Evolutionary conservation across 768 basidiomycete genomes (phyloP).

Genomic region (Naganishia friedmannii): DNA sequence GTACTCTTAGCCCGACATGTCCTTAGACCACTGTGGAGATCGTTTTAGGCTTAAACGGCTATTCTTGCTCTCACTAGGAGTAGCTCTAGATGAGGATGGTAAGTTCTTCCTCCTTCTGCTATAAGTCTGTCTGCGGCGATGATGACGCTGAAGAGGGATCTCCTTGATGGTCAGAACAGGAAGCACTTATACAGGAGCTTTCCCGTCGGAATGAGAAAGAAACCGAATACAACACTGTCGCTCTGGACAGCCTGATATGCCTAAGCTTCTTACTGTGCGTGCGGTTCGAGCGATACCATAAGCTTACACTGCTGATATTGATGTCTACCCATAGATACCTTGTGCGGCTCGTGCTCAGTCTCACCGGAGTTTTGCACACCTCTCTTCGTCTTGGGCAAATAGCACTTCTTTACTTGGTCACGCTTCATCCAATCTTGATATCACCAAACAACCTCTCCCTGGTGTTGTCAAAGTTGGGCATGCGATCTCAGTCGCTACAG

Average conservation of each 20-base stretch:
- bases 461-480: not conserved
- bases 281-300: not conserved
- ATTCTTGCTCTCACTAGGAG: not conserved
- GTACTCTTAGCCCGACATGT: not conserved
- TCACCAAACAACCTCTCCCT: not conserved
- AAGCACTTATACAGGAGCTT: conserved; percentile 12
- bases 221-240: conserved; percentile 6
- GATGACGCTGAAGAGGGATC: not conserved
- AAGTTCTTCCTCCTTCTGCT: not conserved
- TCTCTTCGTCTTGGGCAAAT: conserved; percentile 5
- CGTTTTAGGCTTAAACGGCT: too few species aligned
- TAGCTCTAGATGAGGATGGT: conserved; percentile 27
- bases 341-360: conserved; percentile 5
- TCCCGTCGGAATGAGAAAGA: conserved; percentile 21
- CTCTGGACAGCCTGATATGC: conserved; percentile 6
- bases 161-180: conserved; percentile 10
- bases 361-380: not conserved
- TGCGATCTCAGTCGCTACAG: not conserved
- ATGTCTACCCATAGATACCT: not conserved
- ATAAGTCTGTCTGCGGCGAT: not conserved
- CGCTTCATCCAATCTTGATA: conserved; percentile 1
- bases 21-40: too few species aligned
- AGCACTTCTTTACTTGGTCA: conserved; percentile 4
- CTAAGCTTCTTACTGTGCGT: conserved; percentile 12
- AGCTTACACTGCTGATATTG: not conserved